These are phyloP conservation scores for Exophiala spinifera DNA, from an alignment of 2,329 filamentous ascomycete species.

Conservation along the genomic window DNA sequence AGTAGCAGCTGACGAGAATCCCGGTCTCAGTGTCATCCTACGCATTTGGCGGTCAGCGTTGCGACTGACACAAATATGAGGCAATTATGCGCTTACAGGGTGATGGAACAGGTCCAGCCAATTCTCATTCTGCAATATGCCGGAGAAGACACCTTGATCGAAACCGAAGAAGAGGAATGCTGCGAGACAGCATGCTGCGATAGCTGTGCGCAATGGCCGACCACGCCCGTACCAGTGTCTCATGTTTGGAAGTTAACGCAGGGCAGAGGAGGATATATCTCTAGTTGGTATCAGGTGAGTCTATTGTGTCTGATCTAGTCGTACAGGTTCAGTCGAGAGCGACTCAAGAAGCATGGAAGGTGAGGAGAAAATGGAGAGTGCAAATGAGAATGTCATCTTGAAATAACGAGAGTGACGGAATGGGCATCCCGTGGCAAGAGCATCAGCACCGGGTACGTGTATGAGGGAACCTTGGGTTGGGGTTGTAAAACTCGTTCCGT, in stretches of 20 bases:
- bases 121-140: conserved; percentile 33
- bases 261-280: neutral
- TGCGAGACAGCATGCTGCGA: conserved; percentile 30
- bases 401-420: too few species aligned
- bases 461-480: too few species aligned
- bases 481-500: too few species aligned
- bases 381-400: too few species aligned
- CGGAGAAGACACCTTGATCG: conserved; percentile 40
- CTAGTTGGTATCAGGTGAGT: too few species aligned
- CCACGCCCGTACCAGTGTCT: neutral
- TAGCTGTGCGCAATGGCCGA: neutral
- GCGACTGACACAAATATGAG: neutral
- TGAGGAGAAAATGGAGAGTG: too few species aligned
- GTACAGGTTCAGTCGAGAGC: too few species aligned
- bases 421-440: too few species aligned
- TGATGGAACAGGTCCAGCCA: conserved; percentile 30
- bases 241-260: neutral
- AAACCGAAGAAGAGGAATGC: conserved; percentile 33
- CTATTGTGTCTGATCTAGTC: too few species aligned
- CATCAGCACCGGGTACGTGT: too few species aligned
- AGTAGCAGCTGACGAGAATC: conserved; percentile 30
- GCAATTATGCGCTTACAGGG: conserved; percentile 1
- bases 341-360: too few species aligned
- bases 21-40: conserved; percentile 26
- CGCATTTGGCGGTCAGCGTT: neutral